Base-by-base conservation (phyloP, 495 filamentous ascomycete genomes). In the Penicillium waksmanii region DNA sequence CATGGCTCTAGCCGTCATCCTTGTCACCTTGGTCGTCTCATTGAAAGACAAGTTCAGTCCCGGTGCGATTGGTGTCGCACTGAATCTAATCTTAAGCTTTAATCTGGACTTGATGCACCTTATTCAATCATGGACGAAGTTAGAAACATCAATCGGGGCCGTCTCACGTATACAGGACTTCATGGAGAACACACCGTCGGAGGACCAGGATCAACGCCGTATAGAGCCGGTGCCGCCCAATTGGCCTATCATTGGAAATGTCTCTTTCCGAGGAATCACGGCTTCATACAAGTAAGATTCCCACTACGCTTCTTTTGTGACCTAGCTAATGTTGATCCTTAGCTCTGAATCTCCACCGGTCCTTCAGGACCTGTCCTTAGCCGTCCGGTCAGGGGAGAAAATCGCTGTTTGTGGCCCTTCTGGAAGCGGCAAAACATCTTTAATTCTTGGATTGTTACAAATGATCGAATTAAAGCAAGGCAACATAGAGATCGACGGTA, bases 61-160 rank as follows among this genome's bases (percentile, higher is more conserved):
- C 15, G 57, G 58, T 3, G 35, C 27, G 9, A 21, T 65, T 1
- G 89, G 89, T 4, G 89, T 92, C 48, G 84, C 86, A 2, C 63
- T 92, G 42, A 75, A 74, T 70, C 40, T 89, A 87, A 61, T 82
- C 80, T 2, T 78, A 82, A 40, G 51, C 4, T 74, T 80, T 80
- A 86, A 51, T 33, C 1, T 15, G 2, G 18, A 15, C 1, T 31
- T 57, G 6, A 12, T 51, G 18, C 10, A 38, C 5, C 18, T 50
- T 13, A 42, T 59, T 21, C 7, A 44, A 19, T 57, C 53, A 12
- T 92, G 55, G 84, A 85, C 81, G 0, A 56, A 66, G 21, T 60
- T 85, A 6, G 84, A 86, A 50, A 79, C 78, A 2, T 83, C 76
- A 0, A 70, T 86, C 10, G 84, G 82, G 0, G 81, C 82, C 0